Base-by-base conservation (phyloP, 257 asterid genomes). In the Nicotiana attenuata region DNA sequence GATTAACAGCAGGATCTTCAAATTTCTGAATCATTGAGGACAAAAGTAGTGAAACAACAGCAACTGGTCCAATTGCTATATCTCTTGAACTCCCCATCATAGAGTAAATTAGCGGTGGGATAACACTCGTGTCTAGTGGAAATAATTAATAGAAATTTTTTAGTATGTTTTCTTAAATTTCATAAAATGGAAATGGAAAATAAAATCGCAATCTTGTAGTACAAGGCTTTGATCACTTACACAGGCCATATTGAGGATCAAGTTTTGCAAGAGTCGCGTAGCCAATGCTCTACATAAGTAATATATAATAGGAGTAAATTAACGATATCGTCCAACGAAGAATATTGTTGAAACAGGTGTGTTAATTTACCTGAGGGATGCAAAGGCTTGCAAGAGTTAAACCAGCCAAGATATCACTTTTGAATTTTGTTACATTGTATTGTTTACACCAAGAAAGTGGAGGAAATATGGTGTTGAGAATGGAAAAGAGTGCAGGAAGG, bases 321-420 rank as follows among this genome's bases (percentile, higher is more conserved):
- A 65, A 65, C 73, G 24, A 50, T 50, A 3, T 50, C 16, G 0
- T 10, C 56, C 3, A 50, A 50, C 56, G 5, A 22, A 5, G 5
- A 47, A 47, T 24, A 73, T 7, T 4, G 16, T 73, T 47, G 15
- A 50, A 50, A 50, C 63, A 50, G 38, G 79, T 47, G 38, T 64
- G 31, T 41, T 20, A 56, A 57, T 5, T 45, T 33, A 86, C 91
- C 85, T 88, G 91, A 22, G 91, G 91, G 65, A 88, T 86, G 82
- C 88, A 88, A 69, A 88, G 89, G 85, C 91, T 86, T 69, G 91
- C 91, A 57, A 88, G 89, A 17, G 91, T 88, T 24, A 88, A 52
- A 73, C 91, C 91, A 77, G 91, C 88, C 69, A 86, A 77, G 4
- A 86, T 13, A 71, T 88, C 91, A 9, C 80, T 81, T 82, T 73